Base-by-base conservation (phyloP, 2,329 filamentous ascomycete species). In the Thermomyces lanuginosus region DNA sequence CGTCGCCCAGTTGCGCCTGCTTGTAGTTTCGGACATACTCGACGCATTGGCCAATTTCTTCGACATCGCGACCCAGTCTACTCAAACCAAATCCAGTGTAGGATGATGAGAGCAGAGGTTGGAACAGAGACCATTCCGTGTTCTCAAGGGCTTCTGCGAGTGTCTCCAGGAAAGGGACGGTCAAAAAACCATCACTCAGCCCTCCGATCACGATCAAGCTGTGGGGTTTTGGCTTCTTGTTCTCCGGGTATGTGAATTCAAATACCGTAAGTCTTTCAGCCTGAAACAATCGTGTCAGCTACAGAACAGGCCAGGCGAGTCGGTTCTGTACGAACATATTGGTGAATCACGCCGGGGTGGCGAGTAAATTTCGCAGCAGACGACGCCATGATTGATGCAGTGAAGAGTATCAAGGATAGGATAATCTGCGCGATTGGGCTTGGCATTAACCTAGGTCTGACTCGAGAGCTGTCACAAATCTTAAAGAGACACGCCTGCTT, bases 141-240 rank as follows among this genome's bases (percentile, higher is more conserved):
- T 56, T 48, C 1, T 54, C 46, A n/a, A 73, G 56, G 2, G 55
- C 41, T 11, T 50, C 33, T 5, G 65, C 61, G 26, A 75, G 53
- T 4, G 50, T 40, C 22, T 56, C 44, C 2, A 68, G 57, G 44
- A 70, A 74, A 10, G 54, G 46, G 5, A 71, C 64, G 4, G 60
- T 66, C 29, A 60, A 56, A 27, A 69, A 55, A 11, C 64, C 67
- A 44, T 74, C 69, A 27, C 56, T 60, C 21, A 75, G 55, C 19
- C 70, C 70, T 32, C 64, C 68, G 27, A 73, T 51, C 51, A 67
- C 72, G 38, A 73, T 49, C 26, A 73, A 49, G 15, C 60, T 65
- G 46, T 69, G 43, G 21, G 43, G 45, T 26, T 55, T 56, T 21
- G 28, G 35, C 34, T 42, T 31, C 16, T 40, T 21, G 22, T 27